Base-by-base conservation (phyloP, 306 rosid genomes). In the Cicer chorassanicum region DNA sequence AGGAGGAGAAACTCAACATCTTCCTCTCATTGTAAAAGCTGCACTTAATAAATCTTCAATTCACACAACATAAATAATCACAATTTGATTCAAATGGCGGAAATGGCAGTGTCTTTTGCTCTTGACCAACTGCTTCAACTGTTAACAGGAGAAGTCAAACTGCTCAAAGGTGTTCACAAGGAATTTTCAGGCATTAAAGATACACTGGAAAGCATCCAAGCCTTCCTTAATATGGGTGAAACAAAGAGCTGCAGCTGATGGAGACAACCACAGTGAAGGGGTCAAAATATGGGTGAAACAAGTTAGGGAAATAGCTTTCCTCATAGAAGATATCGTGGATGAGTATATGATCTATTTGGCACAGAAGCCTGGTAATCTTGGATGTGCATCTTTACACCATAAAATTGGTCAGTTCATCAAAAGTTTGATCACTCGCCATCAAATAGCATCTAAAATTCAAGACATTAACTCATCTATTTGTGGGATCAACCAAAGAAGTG, bases 221-320 rank as follows among this genome's bases (percentile, higher is more conserved):
- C 15, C 1, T 56, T 56, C 15, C 63, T 56, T 24, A 56, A n/a
- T n/a, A n/a, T n/a, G n/a, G n/a, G n/a, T n/a, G n/a, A n/a, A n/a
- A n/a, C n/a, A n/a, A 56, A 56, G 63, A 56, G 63, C 63, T 4
- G n/a, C 16, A 24, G 10, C 16, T 34, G 41, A 59, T 11, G 29
- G 29, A 7, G 29, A 53, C 59, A 53, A 6, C 10, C 2, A 3
- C 0, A 2, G 59, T 15, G 29, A 53, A 53, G 18, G 18, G 7
- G 10, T 59, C 41, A 59, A 59, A 59, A 34, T 4, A 29, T 59
- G 65, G 65, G 65, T 59, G 18, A 59, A 59, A 10, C 65, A 59
- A 12, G 42, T 29, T 6, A 59, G 43, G 9, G 65, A 29, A 34
- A 10, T 16, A 34, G 18, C 65, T 59, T 59, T 34, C 7, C 43